Percentiles rank a stretch among this genome's conserved stretches.
phyloP scores from a whole-genome alignment of 441 rosid species.

The Pelargonium hybrid region DNA sequence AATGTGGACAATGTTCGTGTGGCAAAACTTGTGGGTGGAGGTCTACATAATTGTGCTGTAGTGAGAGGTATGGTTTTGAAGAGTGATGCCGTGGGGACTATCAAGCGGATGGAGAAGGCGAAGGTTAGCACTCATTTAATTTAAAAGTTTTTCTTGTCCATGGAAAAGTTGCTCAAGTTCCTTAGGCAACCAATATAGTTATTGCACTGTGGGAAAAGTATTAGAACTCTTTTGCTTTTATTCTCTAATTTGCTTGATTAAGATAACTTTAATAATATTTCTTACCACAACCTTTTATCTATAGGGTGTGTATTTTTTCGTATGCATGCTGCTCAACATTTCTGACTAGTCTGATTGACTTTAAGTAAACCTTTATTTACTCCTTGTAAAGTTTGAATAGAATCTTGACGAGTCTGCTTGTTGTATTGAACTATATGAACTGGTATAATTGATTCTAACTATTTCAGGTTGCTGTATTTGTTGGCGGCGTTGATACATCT shows the following conservation, averaged over 20 bases:
- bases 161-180: not conserved
- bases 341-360: not conserved
- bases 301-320: not conserved
- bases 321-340: not conserved
- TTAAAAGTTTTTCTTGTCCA: not conserved
- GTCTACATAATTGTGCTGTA: slow-evolving; percentile 64
- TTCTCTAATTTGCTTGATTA: not conserved
- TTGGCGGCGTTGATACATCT: slow-evolving; percentile 85
- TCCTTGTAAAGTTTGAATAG: not conserved
- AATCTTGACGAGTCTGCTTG: not conserved
- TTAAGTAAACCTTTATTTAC: not conserved
- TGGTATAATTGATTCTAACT: slow-evolving; percentile 1
- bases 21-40: slow-evolving; percentile 89
- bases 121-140: slow-evolving; percentile 41
- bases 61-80: slow-evolving; percentile 93
- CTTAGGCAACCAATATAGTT: not conserved
- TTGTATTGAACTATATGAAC: not conserved
- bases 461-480: slow-evolving; percentile 88
- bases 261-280: not conserved
- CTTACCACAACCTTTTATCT: not conserved
- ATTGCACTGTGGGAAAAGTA: too few species aligned
- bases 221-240: not conserved
- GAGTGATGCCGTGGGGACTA: slow-evolving; percentile 74
- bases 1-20: slow-evolving; percentile 93
- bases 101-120: slow-evolving; percentile 71